These are phyloP conservation scores for Casuarina cunninghamiana DNA, from an alignment of 306 rosid genomes.

Conservation along the genomic window DNA sequence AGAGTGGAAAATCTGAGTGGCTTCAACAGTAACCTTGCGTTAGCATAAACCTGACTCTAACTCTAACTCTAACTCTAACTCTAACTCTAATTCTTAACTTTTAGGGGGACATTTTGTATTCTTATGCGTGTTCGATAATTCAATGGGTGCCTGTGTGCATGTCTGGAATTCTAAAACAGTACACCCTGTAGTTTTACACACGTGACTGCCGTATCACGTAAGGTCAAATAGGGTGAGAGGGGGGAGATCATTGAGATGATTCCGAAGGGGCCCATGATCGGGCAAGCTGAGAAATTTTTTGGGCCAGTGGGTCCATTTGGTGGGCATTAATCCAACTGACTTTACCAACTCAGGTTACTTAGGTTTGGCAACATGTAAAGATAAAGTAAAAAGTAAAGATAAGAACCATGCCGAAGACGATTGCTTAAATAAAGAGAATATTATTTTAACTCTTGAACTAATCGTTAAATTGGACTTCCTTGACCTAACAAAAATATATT, in stretches of 20 bases:
- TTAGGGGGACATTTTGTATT: no score
- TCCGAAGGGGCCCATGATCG: background rate
- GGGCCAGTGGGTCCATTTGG: constrained; percentile 14
- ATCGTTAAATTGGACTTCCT: no score
- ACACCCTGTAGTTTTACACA: background rate
- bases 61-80: no score
- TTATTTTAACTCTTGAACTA: no score
- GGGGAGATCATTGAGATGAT: background rate
- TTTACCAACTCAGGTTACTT: constrained; percentile 5
- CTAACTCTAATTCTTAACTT: no score
- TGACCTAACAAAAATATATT: no score
- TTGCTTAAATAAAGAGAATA: no score
- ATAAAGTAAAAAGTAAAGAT: no score
- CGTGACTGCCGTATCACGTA: background rate
- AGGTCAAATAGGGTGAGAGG: background rate
- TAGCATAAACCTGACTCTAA: no score
- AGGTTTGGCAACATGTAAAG: no score
- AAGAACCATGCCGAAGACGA: no score
- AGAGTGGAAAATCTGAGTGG: background rate
- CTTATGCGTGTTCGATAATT: no score
- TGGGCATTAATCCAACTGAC: constrained; percentile 6
- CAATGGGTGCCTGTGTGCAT: background rate
- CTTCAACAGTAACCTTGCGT: background rate
- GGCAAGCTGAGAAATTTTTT: background rate
- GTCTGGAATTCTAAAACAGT: background rate